phyloP scores from a whole-genome alignment of 768 basidiomycete genomes.

The Mycena pura region DNA sequence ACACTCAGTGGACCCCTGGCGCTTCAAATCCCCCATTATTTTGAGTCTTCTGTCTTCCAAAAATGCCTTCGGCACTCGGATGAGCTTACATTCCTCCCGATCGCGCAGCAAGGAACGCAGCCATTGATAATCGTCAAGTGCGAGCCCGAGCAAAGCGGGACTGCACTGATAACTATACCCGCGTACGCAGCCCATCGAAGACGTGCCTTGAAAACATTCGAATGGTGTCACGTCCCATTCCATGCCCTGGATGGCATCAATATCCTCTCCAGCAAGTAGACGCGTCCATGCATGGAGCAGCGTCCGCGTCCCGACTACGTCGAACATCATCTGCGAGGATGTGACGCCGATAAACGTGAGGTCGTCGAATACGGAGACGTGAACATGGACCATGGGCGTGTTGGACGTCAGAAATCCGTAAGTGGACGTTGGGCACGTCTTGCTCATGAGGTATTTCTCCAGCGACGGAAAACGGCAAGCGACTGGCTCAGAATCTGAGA shows the following conservation, averaged over 20 bases:
- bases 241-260: not conserved
- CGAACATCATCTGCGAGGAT: not conserved
- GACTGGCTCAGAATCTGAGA: not conserved
- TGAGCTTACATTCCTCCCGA: too few relatives aligned
- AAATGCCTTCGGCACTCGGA: conserved; percentile 11
- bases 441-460: not conserved
- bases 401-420: not conserved
- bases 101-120: too few relatives aligned
- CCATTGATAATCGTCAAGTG: too few relatives aligned
- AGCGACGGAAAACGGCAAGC: not conserved
- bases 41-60: not conserved
- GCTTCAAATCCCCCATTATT: conserved; percentile 8
- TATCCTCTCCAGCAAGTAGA: not conserved
- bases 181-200: too few relatives aligned
- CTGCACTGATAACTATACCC: too few relatives aligned
- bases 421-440: not conserved
- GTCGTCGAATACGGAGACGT: not conserved
- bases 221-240: not conserved
- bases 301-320: not conserved
- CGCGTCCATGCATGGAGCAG: not conserved
- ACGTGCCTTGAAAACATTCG: too few relatives aligned
- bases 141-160: too few relatives aligned
- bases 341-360: not conserved
- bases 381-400: not conserved
- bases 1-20: conserved; percentile 1